phyloP scores from a whole-genome alignment of 805 yeast genomes.

The Starmerella riodocensis region DNA sequence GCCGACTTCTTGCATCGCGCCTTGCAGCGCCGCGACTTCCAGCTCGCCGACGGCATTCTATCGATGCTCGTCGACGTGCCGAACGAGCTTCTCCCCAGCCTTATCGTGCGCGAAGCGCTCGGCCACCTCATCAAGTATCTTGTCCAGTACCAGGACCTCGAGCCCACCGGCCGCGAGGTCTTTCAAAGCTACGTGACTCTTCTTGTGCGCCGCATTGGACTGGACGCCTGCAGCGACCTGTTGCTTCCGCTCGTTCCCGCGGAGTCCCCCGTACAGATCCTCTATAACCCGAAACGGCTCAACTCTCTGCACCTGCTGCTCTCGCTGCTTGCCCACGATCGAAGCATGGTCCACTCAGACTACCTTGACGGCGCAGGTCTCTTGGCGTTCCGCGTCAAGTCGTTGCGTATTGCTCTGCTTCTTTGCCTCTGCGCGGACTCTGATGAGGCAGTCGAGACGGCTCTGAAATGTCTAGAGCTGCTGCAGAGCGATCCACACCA shows the following conservation, averaged over 20 bases:
- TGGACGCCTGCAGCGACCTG: no score
- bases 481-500: conserved; percentile 6
- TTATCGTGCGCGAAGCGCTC: background rate
- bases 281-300: background rate
- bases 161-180: background rate
- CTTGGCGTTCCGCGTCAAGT: background rate
- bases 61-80: background rate
- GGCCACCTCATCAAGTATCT: background rate
- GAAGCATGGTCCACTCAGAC: background rate
- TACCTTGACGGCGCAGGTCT: background rate
- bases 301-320: background rate
- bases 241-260: background rate
- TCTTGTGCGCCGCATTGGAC: background rate
- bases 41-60: background rate
- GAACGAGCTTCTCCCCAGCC: background rate
- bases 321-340: background rate
- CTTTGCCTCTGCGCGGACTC: conserved; percentile 3
- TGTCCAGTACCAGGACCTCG: background rate
- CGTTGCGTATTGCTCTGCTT: background rate
- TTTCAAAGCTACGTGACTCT: background rate
- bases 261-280: background rate
- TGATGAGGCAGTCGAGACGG: background rate
- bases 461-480: conserved; percentile 3
- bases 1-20: background rate
- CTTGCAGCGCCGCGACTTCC: background rate